Conservation (phyloP, 2,329 filamentous ascomycete genomes). For the Colletotrichum higginsianum region DNA sequence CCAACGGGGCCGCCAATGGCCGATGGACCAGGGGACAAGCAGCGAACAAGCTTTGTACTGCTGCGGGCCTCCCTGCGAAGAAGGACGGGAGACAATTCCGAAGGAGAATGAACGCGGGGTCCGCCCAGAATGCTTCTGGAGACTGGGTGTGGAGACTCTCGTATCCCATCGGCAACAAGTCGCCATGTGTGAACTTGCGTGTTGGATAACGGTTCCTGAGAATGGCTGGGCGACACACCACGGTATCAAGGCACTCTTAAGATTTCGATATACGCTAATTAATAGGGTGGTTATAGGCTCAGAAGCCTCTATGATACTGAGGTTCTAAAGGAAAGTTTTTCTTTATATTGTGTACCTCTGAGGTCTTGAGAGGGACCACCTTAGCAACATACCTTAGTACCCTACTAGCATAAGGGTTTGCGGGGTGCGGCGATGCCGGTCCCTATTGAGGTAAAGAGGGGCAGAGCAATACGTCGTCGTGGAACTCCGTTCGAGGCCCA, state of each 20-base stretch:
- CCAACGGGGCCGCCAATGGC: background rate
- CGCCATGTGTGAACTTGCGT: too few species aligned
- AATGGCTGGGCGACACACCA: too few species aligned
- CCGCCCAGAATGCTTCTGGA: slow-evolving; percentile 9
- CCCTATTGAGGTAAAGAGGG: slow-evolving; percentile 20
- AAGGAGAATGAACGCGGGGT: background rate
- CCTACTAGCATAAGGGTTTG: slow-evolving; percentile 3
- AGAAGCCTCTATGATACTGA: too few species aligned
- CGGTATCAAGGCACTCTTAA: too few species aligned
- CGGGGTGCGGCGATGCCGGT: slow-evolving; percentile 27
- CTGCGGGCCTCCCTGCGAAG: slow-evolving; percentile 20
- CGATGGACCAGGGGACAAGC: slow-evolving; percentile 5
- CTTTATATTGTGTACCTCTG: too few species aligned
- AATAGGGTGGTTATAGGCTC: too few species aligned
- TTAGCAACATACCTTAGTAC: slow-evolving; percentile 9
- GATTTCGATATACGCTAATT: too few species aligned
- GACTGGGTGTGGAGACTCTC: background rate
- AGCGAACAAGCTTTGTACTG: slow-evolving; percentile 37
- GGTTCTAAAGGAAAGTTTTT: too few species aligned
- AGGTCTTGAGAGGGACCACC: too few species aligned
- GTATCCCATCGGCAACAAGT: slow-evolving; percentile 15
- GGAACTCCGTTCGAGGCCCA: slow-evolving; percentile 19
- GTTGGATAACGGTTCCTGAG: too few species aligned
- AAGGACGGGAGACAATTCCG: background rate
- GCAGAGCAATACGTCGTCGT: slow-evolving; percentile 10